A percentile compares a stretch with the other conserved stretches of the same genome.
phyloP scores from a whole-genome alignment of 352 stramenopile genomes.

The Globisporangium solare region DNA sequence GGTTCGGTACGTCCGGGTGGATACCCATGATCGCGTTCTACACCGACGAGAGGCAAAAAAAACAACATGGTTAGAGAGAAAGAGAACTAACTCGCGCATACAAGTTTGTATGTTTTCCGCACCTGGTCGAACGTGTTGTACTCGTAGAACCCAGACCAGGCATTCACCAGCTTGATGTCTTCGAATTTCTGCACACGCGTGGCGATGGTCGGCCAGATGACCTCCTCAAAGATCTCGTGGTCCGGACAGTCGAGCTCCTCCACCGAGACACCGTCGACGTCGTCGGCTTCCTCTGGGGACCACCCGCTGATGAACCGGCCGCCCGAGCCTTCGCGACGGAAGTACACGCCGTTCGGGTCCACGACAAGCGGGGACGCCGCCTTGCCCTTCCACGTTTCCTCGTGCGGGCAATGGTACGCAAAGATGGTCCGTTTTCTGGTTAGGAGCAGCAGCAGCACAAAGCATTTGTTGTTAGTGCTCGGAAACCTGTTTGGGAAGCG shows the following conservation, averaged over 20 bases:
- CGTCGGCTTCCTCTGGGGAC: slow-evolving; percentile 50
- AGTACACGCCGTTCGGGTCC: slow-evolving; percentile 75
- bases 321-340: slow-evolving; percentile 61
- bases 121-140: slow-evolving; percentile 87
- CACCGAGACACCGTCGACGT: slow-evolving; percentile 52
- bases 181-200: slow-evolving; percentile 72
- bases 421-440: slow-evolving; percentile 72
- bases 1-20: slow-evolving; percentile 74
- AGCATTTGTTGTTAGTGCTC: background rate
- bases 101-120: background rate
- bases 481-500: background rate
- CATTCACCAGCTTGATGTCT: slow-evolving; percentile 70
- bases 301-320: slow-evolving; percentile 74
- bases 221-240: slow-evolving; percentile 65
- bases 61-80: background rate
- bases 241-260: slow-evolving; percentile 70
- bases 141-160: slow-evolving; percentile 83
- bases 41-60: background rate
- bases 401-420: slow-evolving; percentile 67
- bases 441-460: background rate
- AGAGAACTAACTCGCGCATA: too few relatives aligned
- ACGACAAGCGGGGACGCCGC: slow-evolving; percentile 67
- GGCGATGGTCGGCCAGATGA: slow-evolving; percentile 81
- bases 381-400: slow-evolving; percentile 68
- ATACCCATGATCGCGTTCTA: slow-evolving; percentile 82